Evolutionary conservation across 371 early-diverging fungal genomes (phyloP).

Genomic region (Mycotypha africana): DNA sequence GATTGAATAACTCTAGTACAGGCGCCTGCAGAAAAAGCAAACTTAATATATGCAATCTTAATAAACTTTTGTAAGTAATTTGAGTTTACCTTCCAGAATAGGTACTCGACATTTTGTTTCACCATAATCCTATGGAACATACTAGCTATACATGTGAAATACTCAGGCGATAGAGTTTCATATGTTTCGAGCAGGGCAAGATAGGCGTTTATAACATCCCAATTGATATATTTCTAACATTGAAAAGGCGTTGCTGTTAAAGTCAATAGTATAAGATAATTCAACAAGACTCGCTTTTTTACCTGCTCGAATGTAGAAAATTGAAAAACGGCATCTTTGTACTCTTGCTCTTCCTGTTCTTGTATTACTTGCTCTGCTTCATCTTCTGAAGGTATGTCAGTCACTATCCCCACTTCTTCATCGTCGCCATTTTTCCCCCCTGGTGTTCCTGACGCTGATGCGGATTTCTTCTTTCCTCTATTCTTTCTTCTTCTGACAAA

Average conservation of each 20-base stretch:
- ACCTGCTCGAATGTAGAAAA: slow-evolving; percentile 60
- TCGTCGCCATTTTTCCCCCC: slow-evolving; percentile 1
- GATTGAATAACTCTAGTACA: slow-evolving; percentile 58
- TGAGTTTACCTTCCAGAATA: slow-evolving; percentile 50
- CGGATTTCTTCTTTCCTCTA: slow-evolving; percentile 1
- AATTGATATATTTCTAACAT: slow-evolving; percentile 52
- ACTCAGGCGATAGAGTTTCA: slow-evolving; percentile 36
- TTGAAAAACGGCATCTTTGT: slow-evolving; percentile 48
- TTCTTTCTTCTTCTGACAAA: slow-evolving; percentile 38
- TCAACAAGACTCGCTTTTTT: slow-evolving; percentile 5
- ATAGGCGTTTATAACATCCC: slow-evolving; percentile 49
- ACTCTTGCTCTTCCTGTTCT: slow-evolving; percentile 18
- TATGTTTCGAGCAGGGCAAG: slow-evolving; percentile 47
- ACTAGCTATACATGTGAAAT: slow-evolving; percentile 46
- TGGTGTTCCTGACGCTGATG: slow-evolving; percentile 2
- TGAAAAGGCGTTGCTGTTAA: too few species aligned
- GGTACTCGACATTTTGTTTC: slow-evolving; percentile 45
- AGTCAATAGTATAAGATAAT: not conserved
- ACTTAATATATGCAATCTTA: not conserved
- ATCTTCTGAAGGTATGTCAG: too few species aligned
- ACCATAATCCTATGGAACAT: slow-evolving; percentile 71
- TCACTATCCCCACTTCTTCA: too few species aligned
- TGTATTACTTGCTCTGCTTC: slow-evolving; percentile 28
- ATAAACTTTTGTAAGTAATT: not conserved
- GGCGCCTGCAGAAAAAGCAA: slow-evolving; percentile 30